Evolutionary conservation across 169 alveolate species (phyloP).

Genomic region (Plasmodium malariae): DNA sequence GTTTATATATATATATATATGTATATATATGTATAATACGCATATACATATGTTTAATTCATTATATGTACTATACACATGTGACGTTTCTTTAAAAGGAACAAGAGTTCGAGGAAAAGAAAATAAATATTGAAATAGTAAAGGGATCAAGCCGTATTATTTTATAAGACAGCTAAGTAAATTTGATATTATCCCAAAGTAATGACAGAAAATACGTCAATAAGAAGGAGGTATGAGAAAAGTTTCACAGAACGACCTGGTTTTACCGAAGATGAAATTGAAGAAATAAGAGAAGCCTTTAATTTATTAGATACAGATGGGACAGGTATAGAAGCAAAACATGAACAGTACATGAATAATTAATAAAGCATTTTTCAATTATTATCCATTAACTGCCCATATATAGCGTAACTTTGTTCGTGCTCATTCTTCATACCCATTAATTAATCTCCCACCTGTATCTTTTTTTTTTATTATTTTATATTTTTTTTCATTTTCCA

Average conservation of each 20-base stretch:
- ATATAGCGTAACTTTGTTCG: neutral
- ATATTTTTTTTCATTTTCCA: neutral
- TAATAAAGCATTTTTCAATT: neutral
- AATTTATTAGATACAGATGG: constrained; percentile 99
- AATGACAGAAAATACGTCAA: constrained; percentile 72
- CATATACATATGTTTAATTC: neutral
- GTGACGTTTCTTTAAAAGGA: too few species aligned
- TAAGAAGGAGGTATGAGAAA: constrained; percentile 71
- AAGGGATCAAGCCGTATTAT: neutral
- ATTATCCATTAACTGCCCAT: neutral
- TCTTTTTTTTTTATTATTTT: constrained; percentile 19
- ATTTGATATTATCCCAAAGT: too few species aligned
- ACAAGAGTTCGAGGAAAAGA: neutral
- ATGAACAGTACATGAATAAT: neutral
- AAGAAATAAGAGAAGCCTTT: constrained; percentile 99
- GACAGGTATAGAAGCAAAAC: constrained; percentile 85
- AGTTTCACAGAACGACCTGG: constrained; percentile 73
- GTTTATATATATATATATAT: too few species aligned
- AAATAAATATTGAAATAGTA: too few species aligned
- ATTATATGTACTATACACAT: too few species aligned
- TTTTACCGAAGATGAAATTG: constrained; percentile 97
- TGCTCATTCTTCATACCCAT: too few species aligned
- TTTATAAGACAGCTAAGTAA: neutral
- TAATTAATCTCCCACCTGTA: neutral
- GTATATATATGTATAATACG: neutral